Percentiles rank a stretch among this genome's conserved stretches.
phyloP scores from a whole-genome alignment of 2,329 filamentous ascomycete genomes.

The Thelonectria blattea region DNA sequence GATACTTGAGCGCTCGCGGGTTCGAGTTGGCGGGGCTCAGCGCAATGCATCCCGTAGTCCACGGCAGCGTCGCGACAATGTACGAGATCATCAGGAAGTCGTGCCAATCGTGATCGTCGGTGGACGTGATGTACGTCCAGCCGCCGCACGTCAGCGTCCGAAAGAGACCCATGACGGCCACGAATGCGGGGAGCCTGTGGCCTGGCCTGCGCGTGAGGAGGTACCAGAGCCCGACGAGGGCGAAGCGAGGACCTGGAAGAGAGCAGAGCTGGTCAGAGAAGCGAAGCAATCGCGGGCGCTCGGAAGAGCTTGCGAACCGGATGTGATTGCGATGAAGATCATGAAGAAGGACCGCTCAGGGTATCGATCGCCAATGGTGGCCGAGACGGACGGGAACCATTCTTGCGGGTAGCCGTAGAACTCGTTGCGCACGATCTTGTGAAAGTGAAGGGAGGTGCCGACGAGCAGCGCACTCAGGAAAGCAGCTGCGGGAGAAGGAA shows the following conservation, averaged over 20 bases:
- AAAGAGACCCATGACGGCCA: slow-evolving; percentile 81
- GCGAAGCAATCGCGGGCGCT: not conserved
- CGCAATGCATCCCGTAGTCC: slow-evolving; percentile 89
- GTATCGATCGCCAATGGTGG: slow-evolving; percentile 96
- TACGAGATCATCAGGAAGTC: slow-evolving; percentile 99
- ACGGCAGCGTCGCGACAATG: slow-evolving; percentile 89
- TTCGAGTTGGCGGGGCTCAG: slow-evolving; percentile 89
- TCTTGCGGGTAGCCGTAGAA: slow-evolving; percentile 93
- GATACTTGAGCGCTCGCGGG: slow-evolving; percentile 80
- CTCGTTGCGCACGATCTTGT: slow-evolving; percentile 98
- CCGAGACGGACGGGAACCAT: slow-evolving; percentile 96
- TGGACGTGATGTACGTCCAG: slow-evolving; percentile 98
- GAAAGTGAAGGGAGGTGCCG: slow-evolving; percentile 83
- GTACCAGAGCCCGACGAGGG: slow-evolving; percentile 90
- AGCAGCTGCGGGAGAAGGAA: slow-evolving; percentile 61
- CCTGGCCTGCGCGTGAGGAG: slow-evolving; percentile 80
- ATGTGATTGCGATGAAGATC: slow-evolving; percentile 95
- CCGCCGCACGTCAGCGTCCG: slow-evolving; percentile 93
- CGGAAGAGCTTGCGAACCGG: slow-evolving; percentile 59
- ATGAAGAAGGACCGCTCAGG: slow-evolving; percentile 97
- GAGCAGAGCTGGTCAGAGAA: slow-evolving; percentile 24
- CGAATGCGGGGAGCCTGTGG: slow-evolving; percentile 77
- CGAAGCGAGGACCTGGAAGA: slow-evolving; percentile 89
- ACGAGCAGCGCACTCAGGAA: slow-evolving; percentile 87
- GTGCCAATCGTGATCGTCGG: slow-evolving; percentile 97